Percentiles rank a stretch among this genome's conserved stretches.
Conservation (phyloP, 306 rosid species). For the Astragalus glycyphyllos region DNA sequence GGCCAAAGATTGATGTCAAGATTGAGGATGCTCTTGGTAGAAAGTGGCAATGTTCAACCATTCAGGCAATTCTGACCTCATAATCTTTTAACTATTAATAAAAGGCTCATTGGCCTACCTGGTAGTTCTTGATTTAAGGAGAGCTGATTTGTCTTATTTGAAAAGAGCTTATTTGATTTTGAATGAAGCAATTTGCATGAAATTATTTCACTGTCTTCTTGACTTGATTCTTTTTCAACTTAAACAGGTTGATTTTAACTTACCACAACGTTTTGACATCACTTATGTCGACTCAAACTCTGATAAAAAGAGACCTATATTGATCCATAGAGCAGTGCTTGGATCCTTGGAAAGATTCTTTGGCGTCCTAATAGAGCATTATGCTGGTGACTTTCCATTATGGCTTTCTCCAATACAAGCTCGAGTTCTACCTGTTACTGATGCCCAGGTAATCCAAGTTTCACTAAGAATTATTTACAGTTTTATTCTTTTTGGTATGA, state of each 20-base stretch:
- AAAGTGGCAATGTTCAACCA: slow-evolving; percentile 99
- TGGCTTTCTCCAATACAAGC: slow-evolving; percentile 98
- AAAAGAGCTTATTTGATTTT: slow-evolving; percentile 32
- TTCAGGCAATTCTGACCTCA: slow-evolving; percentile 68
- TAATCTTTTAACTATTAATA: slow-evolving; percentile 31
- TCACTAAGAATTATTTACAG: slow-evolving; percentile 17
- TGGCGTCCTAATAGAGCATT: slow-evolving; percentile 94
- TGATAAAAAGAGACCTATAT: slow-evolving; percentile 82
- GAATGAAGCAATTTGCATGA: slow-evolving; percentile 1
- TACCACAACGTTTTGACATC: slow-evolving; percentile 92
- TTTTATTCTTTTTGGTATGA: slow-evolving; percentile 20
- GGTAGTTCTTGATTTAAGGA: neutral
- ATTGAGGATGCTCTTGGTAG: slow-evolving; percentile 99
- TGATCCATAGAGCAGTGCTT: slow-evolving; percentile 97
- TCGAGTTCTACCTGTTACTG: slow-evolving; percentile 91
- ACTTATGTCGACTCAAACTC: slow-evolving; percentile 85
- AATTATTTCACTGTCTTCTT: slow-evolving; percentile 29
- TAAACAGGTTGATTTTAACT: slow-evolving; percentile 89
- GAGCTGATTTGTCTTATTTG: slow-evolving; percentile 19
- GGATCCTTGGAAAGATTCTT: slow-evolving; percentile 98
- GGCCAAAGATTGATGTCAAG: slow-evolving; percentile 98
- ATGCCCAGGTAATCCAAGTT: slow-evolving; percentile 69
- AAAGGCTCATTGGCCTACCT: neutral
- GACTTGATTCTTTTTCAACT: slow-evolving; percentile 12
- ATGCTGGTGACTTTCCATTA: slow-evolving; percentile 95